phyloP scores from a whole-genome alignment of 306 rosid species.

The Cicer arietinum region DNA sequence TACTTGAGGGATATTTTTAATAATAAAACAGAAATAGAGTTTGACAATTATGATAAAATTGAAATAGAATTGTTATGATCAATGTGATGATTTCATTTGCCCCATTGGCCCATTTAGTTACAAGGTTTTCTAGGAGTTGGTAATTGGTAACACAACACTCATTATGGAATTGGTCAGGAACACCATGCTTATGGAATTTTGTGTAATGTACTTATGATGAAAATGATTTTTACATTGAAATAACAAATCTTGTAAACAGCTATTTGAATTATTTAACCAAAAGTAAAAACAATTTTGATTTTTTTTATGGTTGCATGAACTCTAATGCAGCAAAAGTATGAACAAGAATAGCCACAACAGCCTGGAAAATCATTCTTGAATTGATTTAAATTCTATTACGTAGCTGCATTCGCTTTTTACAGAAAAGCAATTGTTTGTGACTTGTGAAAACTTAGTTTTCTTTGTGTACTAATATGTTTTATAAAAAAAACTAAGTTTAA shows the following conservation, averaged over 20 bases:
- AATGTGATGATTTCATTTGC: neutral
- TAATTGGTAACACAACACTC: neutral
- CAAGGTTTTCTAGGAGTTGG: constrained; percentile 1
- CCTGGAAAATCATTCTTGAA: constrained; percentile 18
- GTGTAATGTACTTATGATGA: neutral
- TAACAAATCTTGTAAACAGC: constrained; percentile 7
- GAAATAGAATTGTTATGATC: neutral
- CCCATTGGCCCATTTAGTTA: constrained; percentile 16
- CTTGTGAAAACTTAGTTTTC: neutral
- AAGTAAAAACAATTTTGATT: neutral
- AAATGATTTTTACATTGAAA: constrained; percentile 20
- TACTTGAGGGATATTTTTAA: too few relatives aligned
- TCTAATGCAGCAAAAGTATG: neutral
- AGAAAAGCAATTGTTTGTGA: constrained; percentile 2
- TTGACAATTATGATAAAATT: constrained; percentile 20
- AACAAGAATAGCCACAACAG: neutral
- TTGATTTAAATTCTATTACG: neutral
- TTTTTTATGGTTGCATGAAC: neutral
- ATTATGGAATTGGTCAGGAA: constrained; percentile 2
- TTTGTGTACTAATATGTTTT: neutral
- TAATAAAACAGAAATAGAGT: too few relatives aligned
- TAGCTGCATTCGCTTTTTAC: neutral
- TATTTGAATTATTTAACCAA: constrained; percentile 4
- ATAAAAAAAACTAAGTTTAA: neutral
- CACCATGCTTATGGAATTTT: constrained; percentile 16